Conservation (phyloP, 768 basidiomycete species). For the Xerocomellus dryophilus region DNA sequence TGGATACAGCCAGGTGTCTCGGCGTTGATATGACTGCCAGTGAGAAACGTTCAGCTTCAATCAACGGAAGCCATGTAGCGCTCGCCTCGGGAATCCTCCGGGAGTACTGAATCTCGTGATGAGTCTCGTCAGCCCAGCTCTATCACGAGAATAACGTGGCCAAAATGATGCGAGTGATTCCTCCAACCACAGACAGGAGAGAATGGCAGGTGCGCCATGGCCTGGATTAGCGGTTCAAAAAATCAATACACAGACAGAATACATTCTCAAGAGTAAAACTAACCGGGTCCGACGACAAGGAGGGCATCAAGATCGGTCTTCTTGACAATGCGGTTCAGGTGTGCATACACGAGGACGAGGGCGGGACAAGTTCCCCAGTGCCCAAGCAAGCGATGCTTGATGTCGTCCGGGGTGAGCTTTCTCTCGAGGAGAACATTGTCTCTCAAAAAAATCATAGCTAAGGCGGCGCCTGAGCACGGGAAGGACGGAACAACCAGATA, state of each 20-base stretch:
- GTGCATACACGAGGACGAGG: slow-evolving; percentile 66
- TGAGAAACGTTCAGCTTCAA: not conserved
- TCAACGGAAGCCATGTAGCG: not conserved
- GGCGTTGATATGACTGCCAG: slow-evolving; percentile 64
- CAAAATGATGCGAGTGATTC: slow-evolving; percentile 61
- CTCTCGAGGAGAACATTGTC: slow-evolving; percentile 66
- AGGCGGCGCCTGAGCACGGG: not conserved
- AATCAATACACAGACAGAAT: not conserved
- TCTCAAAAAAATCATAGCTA: slow-evolving; percentile 84
- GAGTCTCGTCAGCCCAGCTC: slow-evolving; percentile 60
- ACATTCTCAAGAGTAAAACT: slow-evolving; percentile 1
- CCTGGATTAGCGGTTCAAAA: slow-evolving; percentile 32
- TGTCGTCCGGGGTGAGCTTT: slow-evolving; percentile 57
- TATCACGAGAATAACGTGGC: slow-evolving; percentile 56
- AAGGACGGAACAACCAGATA: not conserved
- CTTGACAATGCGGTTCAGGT: slow-evolving; percentile 62
- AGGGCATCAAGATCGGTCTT: slow-evolving; percentile 61
- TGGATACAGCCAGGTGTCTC: slow-evolving; percentile 89
- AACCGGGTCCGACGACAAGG: slow-evolving; percentile 78
- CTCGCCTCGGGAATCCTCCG: slow-evolving; percentile 77
- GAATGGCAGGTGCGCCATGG: slow-evolving; percentile 83
- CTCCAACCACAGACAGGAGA: slow-evolving; percentile 87
- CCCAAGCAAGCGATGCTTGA: slow-evolving; percentile 79
- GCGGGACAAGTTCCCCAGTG: slow-evolving; percentile 88
- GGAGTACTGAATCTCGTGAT: slow-evolving; percentile 76